These are phyloP conservation scores for Chlorella sp. DNA, from an alignment of 139 green algal genomes.

Conservation along the genomic window DNA sequence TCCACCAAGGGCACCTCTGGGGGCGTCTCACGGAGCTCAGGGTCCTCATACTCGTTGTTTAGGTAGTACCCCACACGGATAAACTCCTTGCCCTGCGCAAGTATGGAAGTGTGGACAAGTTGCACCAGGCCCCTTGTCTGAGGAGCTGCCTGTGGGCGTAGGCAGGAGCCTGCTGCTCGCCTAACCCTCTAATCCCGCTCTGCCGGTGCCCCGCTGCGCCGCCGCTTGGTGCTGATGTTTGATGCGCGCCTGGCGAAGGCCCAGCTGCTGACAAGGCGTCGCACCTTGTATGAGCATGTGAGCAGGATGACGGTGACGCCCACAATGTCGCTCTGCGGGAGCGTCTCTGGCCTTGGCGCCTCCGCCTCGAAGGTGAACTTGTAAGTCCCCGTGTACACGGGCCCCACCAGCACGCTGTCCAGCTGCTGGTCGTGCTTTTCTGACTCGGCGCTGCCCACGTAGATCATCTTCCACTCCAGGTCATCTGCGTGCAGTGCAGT, in stretches of 20 bases:
- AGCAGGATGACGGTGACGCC: slow-evolving; percentile 94
- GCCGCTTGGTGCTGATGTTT: no score
- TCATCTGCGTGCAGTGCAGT: no score
- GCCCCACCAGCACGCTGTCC: slow-evolving; percentile 86
- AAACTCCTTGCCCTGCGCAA: slow-evolving; percentile 68
- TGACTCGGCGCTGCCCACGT: slow-evolving; percentile 91
- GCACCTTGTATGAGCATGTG: slow-evolving; percentile 84
- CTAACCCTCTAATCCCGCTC: no score
- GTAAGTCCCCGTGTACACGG: slow-evolving; percentile 82
- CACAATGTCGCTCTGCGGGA: slow-evolving; percentile 70
- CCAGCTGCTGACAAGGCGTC: no score
- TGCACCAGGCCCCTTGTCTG: no score
- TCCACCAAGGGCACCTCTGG: slow-evolving; percentile 65
- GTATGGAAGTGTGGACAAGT: no score
- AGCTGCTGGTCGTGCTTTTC: slow-evolving; percentile 92
- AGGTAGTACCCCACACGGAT: slow-evolving; percentile 93
- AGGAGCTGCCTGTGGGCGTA: no score
- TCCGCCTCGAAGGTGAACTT: slow-evolving; percentile 87
- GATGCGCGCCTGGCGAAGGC: no score
- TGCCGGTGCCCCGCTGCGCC: no score
- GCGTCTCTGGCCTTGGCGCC: slow-evolving; percentile 69
- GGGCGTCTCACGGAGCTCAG: slow-evolving; percentile 76
- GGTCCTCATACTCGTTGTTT: slow-evolving; percentile 91
- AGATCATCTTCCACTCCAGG: slow-evolving; percentile 93
- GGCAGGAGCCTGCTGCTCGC: no score